phyloP scores from a whole-genome alignment of 2,329 filamentous ascomycete species.

The Elsinoe fawcettii region DNA sequence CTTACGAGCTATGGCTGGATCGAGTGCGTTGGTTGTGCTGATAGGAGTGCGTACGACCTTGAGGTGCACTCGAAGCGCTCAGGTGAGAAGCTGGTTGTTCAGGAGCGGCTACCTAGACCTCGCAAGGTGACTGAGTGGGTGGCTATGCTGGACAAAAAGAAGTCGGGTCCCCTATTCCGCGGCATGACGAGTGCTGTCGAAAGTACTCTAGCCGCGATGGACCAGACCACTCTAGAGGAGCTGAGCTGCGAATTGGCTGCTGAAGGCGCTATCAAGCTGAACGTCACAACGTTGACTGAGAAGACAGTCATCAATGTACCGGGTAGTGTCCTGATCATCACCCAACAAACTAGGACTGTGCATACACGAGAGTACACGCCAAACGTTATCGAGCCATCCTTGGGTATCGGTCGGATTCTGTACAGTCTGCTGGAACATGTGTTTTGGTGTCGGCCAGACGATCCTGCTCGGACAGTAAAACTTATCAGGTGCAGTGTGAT shows the following conservation, averaged over 20 bases:
- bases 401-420: conserved; percentile 89
- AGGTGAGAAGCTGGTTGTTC: conserved; percentile 74
- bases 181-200: conserved; percentile 85
- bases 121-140: conserved; percentile 77
- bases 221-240: conserved; percentile 60
- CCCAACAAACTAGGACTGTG: conserved; percentile 73
- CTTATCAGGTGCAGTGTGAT: background rate
- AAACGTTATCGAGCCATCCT: conserved; percentile 83
- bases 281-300: background rate
- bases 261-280: too few relatives aligned
- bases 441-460: conserved; percentile 83
- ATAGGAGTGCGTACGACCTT: conserved; percentile 90
- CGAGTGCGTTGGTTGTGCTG: conserved; percentile 94
- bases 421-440: conserved; percentile 90
- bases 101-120: conserved; percentile 71
- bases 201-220: conserved; percentile 65
- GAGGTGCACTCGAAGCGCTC: conserved; percentile 90
- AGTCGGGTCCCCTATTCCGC: conserved; percentile 90
- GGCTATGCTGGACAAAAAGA: conserved; percentile 85
- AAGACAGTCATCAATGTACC: conserved; percentile 69
- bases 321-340: conserved; percentile 72
- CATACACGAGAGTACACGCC: conserved; percentile 86
- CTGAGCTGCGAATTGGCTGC: conserved; percentile 67
- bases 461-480: conserved; percentile 78
- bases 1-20: conserved; percentile 92